Base-by-base conservation (phyloP, 129 eudicot genomes). In the Rutidosis leptorrhynchoides region DNA sequence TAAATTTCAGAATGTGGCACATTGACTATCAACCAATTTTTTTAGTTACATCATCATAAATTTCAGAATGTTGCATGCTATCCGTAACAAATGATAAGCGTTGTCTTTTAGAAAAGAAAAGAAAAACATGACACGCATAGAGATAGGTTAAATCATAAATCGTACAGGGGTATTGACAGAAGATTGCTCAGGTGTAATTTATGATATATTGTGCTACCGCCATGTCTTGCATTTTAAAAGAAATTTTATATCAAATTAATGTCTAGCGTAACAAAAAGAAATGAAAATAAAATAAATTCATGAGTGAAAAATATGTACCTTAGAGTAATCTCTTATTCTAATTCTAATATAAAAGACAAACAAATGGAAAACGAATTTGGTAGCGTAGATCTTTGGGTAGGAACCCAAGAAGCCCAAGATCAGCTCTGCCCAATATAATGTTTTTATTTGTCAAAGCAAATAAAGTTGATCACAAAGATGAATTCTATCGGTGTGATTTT, bases 141-240 rank as follows among this genome's bases (percentile, higher is more conserved):
- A 11, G 3, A 20, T 33, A 17, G 11, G 20, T 22, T n/a, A 29
- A 3, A 62, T 9, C 7, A 59, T n/a, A 24, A 17, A 24, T 65
- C 74, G 80, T 72, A 93, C 99, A 96, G 28, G 99, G 99, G 76
- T 89, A 93, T 73, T 89, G 99, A 29, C 99, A 95, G 67, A 93
- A 93, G 64, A 93, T 77, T 45, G 99, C 96, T 74, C 99, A 96
- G 29, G 66, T 80, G 69, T 93, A 93, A 74, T 93, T 93, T 76
- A 93, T 77, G 23, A 93, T 79, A 77, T 79, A 93, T 65, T 96
- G 99, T 53, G 96, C 90, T 87, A 93, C 99, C 62, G 96, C 93
- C 75, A 93, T 85, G 96, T 93, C 99, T 89, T 83, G 78, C 88
- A 83, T 53, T 69, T 64, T 58, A 70, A 73, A 79, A 58, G 62